Percentiles rank a stretch among this genome's conserved stretches.
Evolutionary conservation across 192 early-diverging fungal species (phyloP).

Genomic region (Rhizophlyctis rosea): DNA sequence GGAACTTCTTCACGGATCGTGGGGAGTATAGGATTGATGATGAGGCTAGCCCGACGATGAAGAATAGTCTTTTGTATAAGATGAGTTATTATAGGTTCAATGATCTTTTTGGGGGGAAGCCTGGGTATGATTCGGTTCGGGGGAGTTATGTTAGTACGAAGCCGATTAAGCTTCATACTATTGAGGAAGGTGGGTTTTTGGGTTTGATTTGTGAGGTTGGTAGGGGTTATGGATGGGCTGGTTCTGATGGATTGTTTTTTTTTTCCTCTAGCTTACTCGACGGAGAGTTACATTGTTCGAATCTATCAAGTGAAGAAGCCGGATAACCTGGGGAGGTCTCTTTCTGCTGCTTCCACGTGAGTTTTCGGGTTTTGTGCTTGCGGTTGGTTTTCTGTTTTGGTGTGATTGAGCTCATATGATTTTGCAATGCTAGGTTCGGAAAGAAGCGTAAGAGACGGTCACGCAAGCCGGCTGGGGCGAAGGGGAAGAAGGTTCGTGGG

Average conservation of each 20-base stretch:
- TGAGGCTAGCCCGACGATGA: constrained; percentile 84
- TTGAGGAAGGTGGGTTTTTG: constrained; percentile 71
- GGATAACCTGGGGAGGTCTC: constrained; percentile 83
- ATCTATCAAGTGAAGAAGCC: constrained; percentile 97
- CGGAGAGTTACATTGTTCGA: constrained; percentile 97
- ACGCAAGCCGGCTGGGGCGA: too few species aligned
- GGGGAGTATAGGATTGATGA: constrained; percentile 96
- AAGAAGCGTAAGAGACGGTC: too few species aligned
- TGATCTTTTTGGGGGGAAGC: constrained; percentile 78
- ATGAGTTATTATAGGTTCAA: constrained; percentile 93
- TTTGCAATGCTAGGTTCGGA: too few species aligned
- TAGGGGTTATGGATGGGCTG: not conserved
- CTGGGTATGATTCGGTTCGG: constrained; percentile 81
- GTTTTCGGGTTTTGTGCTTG: not conserved
- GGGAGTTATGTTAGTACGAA: constrained; percentile 66
- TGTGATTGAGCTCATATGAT: too few species aligned
- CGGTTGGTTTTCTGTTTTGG: too few species aligned
- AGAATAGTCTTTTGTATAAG: constrained; percentile 93
- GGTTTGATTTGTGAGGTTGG: constrained; percentile 16
- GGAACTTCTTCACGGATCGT: constrained; percentile 77
- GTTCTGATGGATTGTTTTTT: constrained; percentile 16
- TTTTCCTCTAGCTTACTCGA: constrained; percentile 63
- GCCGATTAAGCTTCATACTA: constrained; percentile 73
- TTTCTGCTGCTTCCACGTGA: constrained; percentile 54
- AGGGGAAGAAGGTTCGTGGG: too few species aligned